phyloP scores from a whole-genome alignment of 371 early-diverging fungal genomes.

The Mortierella sp. region DNA sequence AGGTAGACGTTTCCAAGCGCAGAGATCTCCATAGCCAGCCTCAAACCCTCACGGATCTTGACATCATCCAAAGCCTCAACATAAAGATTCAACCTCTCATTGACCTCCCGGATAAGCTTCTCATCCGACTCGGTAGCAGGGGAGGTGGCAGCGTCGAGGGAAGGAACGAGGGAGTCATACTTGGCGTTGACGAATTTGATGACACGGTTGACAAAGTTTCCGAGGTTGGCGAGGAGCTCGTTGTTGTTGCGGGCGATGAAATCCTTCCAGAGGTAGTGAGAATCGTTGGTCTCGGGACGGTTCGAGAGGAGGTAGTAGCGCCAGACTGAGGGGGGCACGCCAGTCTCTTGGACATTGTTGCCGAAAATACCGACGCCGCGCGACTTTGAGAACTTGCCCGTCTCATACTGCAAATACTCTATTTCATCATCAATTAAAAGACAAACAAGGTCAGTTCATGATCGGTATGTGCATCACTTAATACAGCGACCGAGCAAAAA shows the following conservation, averaged over 20 bases:
- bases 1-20: conserved; percentile 96
- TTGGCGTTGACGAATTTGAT: conserved; percentile 95
- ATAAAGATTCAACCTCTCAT: conserved; percentile 84
- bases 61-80: conserved; percentile 86
- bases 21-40: conserved; percentile 94
- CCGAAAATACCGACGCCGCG: conserved; percentile 99
- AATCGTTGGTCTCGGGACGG: conserved; percentile 98
- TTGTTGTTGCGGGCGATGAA: conserved; percentile 96
- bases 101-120: conserved; percentile 86
- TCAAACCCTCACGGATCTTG: conserved; percentile 90
- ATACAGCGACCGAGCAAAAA: not conserved
- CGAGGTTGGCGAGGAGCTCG: conserved; percentile 98
- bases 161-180: conserved; percentile 86
- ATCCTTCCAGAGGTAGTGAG: conserved; percentile 96
- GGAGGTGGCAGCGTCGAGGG: conserved; percentile 62
- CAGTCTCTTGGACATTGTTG: conserved; percentile 94
- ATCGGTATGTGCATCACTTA: not conserved
- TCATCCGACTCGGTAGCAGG: conserved; percentile 69
- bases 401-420: conserved; percentile 99
- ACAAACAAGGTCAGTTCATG: not conserved
- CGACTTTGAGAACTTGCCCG: conserved; percentile 98
- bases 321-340: conserved; percentile 97
- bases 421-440: conserved; percentile 4
- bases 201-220: conserved; percentile 99
- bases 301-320: conserved; percentile 97